Percentiles rank a stretch among this genome's conserved stretches.
Conservation (phyloP, 2,329 filamentous ascomycete species). For the Aspergillus sergii region DNA sequence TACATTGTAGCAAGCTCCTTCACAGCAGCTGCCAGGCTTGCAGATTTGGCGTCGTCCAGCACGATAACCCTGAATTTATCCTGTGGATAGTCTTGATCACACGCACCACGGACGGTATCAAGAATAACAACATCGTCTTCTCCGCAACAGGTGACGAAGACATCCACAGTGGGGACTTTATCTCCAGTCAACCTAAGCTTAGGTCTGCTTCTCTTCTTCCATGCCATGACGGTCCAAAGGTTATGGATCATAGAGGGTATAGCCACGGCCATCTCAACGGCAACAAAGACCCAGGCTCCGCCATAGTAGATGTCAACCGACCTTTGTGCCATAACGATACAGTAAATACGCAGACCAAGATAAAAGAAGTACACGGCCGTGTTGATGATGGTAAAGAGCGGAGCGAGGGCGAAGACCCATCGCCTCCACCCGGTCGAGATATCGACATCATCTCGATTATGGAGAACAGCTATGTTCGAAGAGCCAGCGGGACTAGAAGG, state of each 20-base stretch:
- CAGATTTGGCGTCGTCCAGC: constrained; percentile 43
- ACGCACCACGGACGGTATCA: constrained; percentile 43
- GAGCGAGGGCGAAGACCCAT: background rate
- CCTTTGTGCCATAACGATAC: background rate
- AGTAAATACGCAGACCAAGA: background rate
- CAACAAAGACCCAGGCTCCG: background rate
- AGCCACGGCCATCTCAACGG: background rate
- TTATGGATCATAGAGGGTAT: background rate
- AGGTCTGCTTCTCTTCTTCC: background rate
- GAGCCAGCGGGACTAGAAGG: background rate
- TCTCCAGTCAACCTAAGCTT: constrained; percentile 18
- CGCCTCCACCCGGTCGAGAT: background rate
- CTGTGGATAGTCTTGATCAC: constrained; percentile 44
- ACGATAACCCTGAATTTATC: constrained; percentile 38
- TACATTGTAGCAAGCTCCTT: constrained; percentile 38
- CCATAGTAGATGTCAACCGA: background rate
- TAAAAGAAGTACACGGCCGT: background rate
- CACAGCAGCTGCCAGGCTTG: constrained; percentile 37
- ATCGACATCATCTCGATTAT: background rate
- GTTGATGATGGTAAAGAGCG: background rate
- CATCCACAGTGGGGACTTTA: constrained; percentile 44
- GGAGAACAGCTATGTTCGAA: background rate
- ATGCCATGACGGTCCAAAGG: background rate
- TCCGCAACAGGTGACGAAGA: constrained; percentile 48
- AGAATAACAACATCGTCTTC: constrained; percentile 47